Conservation (phyloP, 805 yeast genomes). For the Candida ponderosae region DNA sequence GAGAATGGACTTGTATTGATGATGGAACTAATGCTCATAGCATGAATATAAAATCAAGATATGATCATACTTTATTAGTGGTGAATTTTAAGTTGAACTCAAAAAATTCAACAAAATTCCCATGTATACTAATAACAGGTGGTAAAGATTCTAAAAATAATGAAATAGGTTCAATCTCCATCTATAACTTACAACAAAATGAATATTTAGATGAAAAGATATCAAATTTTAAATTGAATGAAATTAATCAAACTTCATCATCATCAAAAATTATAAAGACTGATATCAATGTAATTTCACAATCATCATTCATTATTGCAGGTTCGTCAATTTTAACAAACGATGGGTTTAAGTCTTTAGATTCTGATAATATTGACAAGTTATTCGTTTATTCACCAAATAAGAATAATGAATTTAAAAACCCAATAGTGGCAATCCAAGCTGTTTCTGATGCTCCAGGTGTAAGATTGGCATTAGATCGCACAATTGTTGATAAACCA, state of each 20-base stretch:
- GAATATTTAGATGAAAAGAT: constrained; percentile 12
- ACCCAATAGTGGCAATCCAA: constrained; percentile 27
- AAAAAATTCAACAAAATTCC: constrained; percentile 26
- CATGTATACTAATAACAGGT: constrained; percentile 46
- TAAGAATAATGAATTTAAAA: constrained; percentile 5
- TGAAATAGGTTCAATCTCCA: constrained; percentile 23
- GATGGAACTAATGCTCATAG: constrained; percentile 31
- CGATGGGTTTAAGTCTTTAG: constrained; percentile 1
- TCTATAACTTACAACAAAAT: constrained; percentile 38
- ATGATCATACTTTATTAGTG: constrained; percentile 42
- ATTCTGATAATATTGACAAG: constrained; percentile 9
- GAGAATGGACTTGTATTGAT: constrained; percentile 46
- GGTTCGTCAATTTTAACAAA: constrained; percentile 6
- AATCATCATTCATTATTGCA: constrained; percentile 8
- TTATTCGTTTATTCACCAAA: constrained; percentile 13
- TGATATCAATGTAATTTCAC: too few species aligned
- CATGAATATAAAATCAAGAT: constrained; percentile 28
- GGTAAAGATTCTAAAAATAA: constrained; percentile 33
- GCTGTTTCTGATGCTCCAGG: constrained; percentile 24
- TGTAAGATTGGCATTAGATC: constrained; percentile 19
- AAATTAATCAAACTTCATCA: constrained; percentile 1
- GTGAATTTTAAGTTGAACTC: constrained; percentile 29
- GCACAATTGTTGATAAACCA: constrained; percentile 6
- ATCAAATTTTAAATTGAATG: constrained; percentile 16
- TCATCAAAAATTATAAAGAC: too few species aligned